Base-by-base conservation (phyloP, 2,329 filamentous ascomycete species). In the Trichoderma polysporum region DNA sequence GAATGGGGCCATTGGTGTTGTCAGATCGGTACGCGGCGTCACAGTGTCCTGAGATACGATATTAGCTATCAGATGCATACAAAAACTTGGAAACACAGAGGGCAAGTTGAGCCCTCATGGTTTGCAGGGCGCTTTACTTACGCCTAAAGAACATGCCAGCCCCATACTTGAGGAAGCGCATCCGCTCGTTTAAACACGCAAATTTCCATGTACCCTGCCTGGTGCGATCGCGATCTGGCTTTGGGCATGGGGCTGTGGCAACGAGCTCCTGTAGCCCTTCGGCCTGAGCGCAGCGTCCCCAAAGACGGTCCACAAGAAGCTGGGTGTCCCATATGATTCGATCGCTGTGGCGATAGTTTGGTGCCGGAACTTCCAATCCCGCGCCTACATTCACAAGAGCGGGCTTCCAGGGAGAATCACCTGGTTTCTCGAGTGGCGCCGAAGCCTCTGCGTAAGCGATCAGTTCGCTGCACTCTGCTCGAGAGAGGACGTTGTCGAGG, bases 91-190 rank as follows among this genome's bases (percentile, higher is more conserved):
- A 31, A 31, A 1, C 25, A n/a, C 15, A 29, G 9, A 22, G 25
- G 17, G 4, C 8, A n/a, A 12, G 17, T 8, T 17, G 22, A 10
- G 41, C n/a, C 7, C 35, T 25, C 17, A n/a, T 29, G 54, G 25
- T 19, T 27, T 7, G 19, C 29, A 5, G 3, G 4, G 15, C 12
- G 6, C 9, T 45, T 19, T 39, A 45, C 80, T 74, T 66, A 82
- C 81, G 83, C 68, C 83, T 85, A 73, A 96, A 95, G 74, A 89
- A 94, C 72, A 93, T 88, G 0, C 91, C 91, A 0, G 82, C 78
- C 0, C 83, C 83, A 75, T 95, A 95, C 73, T 86, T 89, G 59
- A 96, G 79, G 72, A 94, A 94, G 31, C 92, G 81, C 84, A 94
- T 84, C 39, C 91, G 80, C 74, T 93, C 86, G 75, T 95, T 95